Conservation (phyloP, 768 basidiomycete species). For the Cytidiella melzeri region DNA sequence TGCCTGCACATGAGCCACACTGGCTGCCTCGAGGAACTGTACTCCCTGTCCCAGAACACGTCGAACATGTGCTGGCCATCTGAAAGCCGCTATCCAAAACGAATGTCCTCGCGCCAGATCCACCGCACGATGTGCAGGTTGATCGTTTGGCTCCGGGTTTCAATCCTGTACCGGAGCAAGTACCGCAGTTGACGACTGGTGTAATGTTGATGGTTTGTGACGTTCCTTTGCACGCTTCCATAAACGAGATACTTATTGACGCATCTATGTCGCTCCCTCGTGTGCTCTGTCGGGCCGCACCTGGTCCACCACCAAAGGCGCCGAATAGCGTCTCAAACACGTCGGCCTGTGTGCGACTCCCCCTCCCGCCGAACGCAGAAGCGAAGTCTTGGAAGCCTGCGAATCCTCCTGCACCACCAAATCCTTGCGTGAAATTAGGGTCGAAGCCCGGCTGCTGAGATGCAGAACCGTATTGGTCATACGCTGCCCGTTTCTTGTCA, state of each 20-base stretch:
- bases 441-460: constrained; percentile 95
- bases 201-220: constrained; percentile 68
- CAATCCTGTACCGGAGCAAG: constrained; percentile 83
- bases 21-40: constrained; percentile 71
- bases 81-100: constrained; percentile 92
- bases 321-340: constrained; percentile 88
- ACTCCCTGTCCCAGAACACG: constrained; percentile 78
- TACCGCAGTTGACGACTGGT: constrained; percentile 76
- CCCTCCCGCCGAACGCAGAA: constrained; percentile 45
- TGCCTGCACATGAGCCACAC: constrained; percentile 77
- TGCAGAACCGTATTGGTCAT: constrained; percentile 88
- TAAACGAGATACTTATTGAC: constrained; percentile 69
- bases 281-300: constrained; percentile 29
- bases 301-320: constrained; percentile 44
- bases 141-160: constrained; percentile 80
- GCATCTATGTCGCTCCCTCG: constrained; percentile 83
- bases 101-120: constrained; percentile 84
- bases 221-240: constrained; percentile 93
- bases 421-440: constrained; percentile 66
- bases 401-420: constrained; percentile 42
- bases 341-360: constrained; percentile 45
- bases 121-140: constrained; percentile 75
- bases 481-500: constrained; percentile 85
- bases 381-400: constrained; percentile 70
- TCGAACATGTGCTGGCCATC: constrained; percentile 86